These are phyloP conservation scores for Thermoascus crustaceus DNA, from an alignment of 2,329 filamentous ascomycete species.

Conservation along the genomic window DNA sequence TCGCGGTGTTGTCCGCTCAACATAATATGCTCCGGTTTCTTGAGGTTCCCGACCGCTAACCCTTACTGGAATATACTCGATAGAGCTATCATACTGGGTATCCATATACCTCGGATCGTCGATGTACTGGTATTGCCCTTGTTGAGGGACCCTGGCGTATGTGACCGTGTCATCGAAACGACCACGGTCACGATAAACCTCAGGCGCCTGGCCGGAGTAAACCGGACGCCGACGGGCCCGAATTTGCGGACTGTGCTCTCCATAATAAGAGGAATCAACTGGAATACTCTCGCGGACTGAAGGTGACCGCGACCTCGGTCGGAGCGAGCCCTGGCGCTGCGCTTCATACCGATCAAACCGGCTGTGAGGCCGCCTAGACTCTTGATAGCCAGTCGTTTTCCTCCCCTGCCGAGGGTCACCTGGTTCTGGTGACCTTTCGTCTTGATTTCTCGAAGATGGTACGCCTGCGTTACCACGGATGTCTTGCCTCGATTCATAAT, in stretches of 20 bases:
- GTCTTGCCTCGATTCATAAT: constrained; percentile 11
- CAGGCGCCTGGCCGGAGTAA: constrained; percentile 13
- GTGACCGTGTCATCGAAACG: constrained; percentile 8
- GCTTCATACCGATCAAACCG: constrained; percentile 21
- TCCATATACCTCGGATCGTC: constrained; percentile 15
- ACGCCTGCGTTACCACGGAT: constrained; percentile 6
- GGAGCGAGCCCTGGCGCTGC: constrained; percentile 16
- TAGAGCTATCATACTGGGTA: constrained; percentile 11
- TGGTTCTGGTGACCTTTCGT: constrained; percentile 11
- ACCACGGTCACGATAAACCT: constrained; percentile 12
- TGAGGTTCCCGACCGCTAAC: constrained; percentile 12
- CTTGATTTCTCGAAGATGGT: constrained; percentile 6
- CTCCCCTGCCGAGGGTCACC: constrained; percentile 12
- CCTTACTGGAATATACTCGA: constrained; percentile 20
- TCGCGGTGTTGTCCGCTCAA: constrained; percentile 16
- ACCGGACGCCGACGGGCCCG: constrained; percentile 8
- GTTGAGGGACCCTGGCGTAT: constrained; percentile 10
- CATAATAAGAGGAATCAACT: constrained; percentile 16
- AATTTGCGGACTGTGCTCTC: constrained; percentile 16
- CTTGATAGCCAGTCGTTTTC: constrained; percentile 10
- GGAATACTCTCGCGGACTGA: constrained; percentile 9
- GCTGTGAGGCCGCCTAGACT: constrained; percentile 16
- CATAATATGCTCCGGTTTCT: constrained; percentile 14
- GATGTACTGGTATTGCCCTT: constrained; percentile 16
- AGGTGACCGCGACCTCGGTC: constrained; percentile 20